Percentiles rank a stretch among this genome's conserved stretches.
phyloP scores from a whole-genome alignment of 2,329 filamentous ascomycete genomes.

The Fusarium sp. region DNA sequence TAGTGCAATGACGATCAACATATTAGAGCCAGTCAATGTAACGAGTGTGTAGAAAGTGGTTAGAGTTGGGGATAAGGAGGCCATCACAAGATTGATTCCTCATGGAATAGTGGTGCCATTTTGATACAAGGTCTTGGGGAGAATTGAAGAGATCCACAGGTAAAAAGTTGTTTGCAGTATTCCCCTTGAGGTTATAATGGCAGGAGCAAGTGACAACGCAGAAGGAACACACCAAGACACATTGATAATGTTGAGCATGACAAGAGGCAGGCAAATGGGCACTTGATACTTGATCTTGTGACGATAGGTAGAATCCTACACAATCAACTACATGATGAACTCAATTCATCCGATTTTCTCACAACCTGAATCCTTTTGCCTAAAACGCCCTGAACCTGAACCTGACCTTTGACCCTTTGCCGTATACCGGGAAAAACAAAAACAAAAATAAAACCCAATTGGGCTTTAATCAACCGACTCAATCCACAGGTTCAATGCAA shows the following conservation, averaged over 20 bases:
- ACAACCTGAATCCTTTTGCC: constrained; percentile 42
- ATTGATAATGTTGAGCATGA: not conserved
- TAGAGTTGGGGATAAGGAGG: not conserved
- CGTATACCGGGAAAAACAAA: constrained; percentile 19
- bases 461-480: constrained; percentile 25
- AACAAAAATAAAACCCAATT: constrained; percentile 1
- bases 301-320: constrained; percentile 19
- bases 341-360: constrained; percentile 39
- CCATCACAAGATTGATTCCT: not conserved
- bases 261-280: not conserved
- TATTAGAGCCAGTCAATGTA: not conserved
- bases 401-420: constrained; percentile 34
- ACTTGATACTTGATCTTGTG: constrained; percentile 8
- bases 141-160: not conserved
- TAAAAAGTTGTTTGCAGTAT: not conserved
- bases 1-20: not conserved
- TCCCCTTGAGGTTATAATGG: not conserved
- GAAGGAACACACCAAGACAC: not conserved
- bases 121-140: not conserved
- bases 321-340: constrained; percentile 34
- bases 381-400: constrained; percentile 41
- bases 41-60: constrained; percentile 9
- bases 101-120: not conserved
- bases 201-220: not conserved
- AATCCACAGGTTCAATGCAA: constrained; percentile 26